Evolutionary conservation across 2,329 filamentous ascomycete genomes (phyloP).

Genomic region (Chalara sp.): DNA sequence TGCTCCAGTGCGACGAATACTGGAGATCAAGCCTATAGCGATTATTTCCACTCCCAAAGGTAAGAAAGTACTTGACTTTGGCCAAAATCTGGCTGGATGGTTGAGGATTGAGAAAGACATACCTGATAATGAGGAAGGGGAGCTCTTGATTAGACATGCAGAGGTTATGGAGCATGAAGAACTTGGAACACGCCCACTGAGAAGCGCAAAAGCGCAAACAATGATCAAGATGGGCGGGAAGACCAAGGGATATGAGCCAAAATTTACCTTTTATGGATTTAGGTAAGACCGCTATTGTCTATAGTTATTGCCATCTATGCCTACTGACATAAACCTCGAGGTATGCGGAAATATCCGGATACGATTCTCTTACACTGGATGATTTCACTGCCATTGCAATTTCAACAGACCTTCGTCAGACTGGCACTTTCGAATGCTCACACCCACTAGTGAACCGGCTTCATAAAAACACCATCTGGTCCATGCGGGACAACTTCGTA

Average conservation of each 20-base stretch:
- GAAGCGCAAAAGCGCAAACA: constrained; percentile 27
- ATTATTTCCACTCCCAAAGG: constrained; percentile 32
- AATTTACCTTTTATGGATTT: constrained; percentile 43
- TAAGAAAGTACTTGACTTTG: constrained; percentile 46
- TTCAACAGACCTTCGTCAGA: constrained; percentile 18
- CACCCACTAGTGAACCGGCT: constrained; percentile 35
- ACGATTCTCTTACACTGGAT: no score
- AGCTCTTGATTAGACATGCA: constrained; percentile 35
- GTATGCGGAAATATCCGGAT: no score
- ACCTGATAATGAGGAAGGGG: constrained; percentile 30
- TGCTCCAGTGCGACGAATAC: constrained; percentile 36
- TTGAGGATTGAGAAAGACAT: constrained; percentile 30
- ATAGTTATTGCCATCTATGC: no score
- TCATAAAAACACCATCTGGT: constrained; percentile 39
- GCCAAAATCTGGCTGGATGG: constrained; percentile 50
- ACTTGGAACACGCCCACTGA: constrained; percentile 33
- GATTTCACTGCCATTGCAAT: constrained; percentile 16
- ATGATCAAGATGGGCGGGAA: no score
- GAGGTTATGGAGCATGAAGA: constrained; percentile 39
- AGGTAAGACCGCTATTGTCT: constrained; percentile 27
- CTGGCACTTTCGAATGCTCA: constrained; percentile 19
- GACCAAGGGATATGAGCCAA: constrained; percentile 19
- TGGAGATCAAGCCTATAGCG: constrained; percentile 23
- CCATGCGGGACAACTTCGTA: constrained; percentile 41
- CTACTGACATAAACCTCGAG: no score